Evolutionary conservation across 108 stramenopile species (phyloP).

Genomic region (Nitzschia putrida): DNA sequence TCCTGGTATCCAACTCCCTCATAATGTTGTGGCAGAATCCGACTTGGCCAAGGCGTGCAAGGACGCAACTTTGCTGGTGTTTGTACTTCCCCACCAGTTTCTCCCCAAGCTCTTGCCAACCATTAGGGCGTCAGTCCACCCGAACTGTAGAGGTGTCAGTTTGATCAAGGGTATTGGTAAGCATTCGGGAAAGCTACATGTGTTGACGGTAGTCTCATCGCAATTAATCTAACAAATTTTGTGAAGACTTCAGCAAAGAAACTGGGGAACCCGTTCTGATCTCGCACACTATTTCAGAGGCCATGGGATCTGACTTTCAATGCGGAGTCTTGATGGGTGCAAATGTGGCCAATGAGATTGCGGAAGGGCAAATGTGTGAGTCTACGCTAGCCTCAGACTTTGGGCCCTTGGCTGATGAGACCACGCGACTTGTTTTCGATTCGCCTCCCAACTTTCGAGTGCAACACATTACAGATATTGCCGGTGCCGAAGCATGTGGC

Average conservation of each 20-base stretch:
- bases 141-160: slow-evolving; percentile 78
- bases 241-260: slow-evolving; percentile 62
- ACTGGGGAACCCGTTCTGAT: slow-evolving; percentile 75
- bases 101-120: slow-evolving; percentile 74
- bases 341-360: slow-evolving; percentile 95
- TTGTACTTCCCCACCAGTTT: slow-evolving; percentile 96
- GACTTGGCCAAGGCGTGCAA: slow-evolving; percentile 82
- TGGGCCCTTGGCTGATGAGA: slow-evolving; percentile 67
- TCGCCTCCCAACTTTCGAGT: slow-evolving; percentile 83
- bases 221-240: neutral
- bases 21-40: slow-evolving; percentile 84
- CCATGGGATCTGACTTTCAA: slow-evolving; percentile 68
- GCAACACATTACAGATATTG: slow-evolving; percentile 78
- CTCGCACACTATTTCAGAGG: slow-evolving; percentile 66
- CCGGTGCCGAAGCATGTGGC: slow-evolving; percentile 93
- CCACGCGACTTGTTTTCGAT: slow-evolving; percentile 79
- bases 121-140: slow-evolving; percentile 66
- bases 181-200: slow-evolving; percentile 8
- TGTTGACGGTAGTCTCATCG: neutral
- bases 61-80: slow-evolving; percentile 87
- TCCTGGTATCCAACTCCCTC: slow-evolving; percentile 85
- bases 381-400: slow-evolving; percentile 91
- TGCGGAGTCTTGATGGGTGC: slow-evolving; percentile 97
- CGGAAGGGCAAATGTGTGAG: slow-evolving; percentile 91
- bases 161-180: slow-evolving; percentile 82